phyloP scores from a whole-genome alignment of 768 basidiomycete species.

The Rickenella mellea region DNA sequence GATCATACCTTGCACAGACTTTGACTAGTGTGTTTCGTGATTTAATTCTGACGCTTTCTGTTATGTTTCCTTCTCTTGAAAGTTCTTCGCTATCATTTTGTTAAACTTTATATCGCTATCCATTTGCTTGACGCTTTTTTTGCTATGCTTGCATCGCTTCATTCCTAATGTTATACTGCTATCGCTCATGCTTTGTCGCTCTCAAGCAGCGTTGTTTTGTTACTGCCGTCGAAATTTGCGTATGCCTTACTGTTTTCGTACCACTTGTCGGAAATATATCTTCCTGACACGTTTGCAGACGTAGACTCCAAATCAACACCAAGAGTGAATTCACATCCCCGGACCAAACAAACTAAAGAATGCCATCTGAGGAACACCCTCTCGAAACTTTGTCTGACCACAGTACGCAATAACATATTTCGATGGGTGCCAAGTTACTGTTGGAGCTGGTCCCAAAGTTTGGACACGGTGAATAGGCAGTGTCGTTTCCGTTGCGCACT shows the following conservation, averaged over 20 bases:
- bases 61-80: constrained; percentile 1
- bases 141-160: constrained; percentile 4
- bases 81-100: background rate
- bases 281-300: no score
- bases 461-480: constrained; percentile 69
- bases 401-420: constrained; percentile 77
- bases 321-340: constrained; percentile 23
- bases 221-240: no score
- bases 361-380: constrained; percentile 57
- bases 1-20: constrained; percentile 9
- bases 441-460: constrained; percentile 59
- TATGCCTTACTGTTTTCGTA: no score
- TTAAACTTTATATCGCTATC: constrained; percentile 6
- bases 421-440: constrained; percentile 76
- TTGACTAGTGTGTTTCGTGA: constrained; percentile 11
- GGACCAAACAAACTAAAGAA: constrained; percentile 68
- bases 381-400: constrained; percentile 60
- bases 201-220: no score
- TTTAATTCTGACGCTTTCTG: constrained; percentile 3
- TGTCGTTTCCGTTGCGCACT: constrained; percentile 77
- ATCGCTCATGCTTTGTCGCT: no score
- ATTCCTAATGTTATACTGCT: no score
- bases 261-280: no score
- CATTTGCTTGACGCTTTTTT: constrained; percentile 5
- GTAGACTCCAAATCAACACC: no score